Conservation (phyloP, 1,284 basidiomycete species). For the Lentinula novae-zelandiae region DNA sequence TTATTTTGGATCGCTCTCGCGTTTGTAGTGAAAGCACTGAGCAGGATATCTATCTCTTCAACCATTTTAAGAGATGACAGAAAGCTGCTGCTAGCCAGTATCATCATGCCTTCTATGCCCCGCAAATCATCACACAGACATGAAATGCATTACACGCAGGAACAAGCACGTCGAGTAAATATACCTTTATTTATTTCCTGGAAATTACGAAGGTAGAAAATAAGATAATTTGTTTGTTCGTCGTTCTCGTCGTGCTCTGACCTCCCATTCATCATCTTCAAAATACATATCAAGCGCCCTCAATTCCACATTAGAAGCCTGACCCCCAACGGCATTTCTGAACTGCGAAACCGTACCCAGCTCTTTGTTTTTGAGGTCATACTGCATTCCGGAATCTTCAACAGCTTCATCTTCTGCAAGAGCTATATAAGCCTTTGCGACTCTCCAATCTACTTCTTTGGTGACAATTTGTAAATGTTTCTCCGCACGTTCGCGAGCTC, state of each 20-base stretch:
- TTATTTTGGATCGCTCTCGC: no score
- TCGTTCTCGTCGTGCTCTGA: neutral
- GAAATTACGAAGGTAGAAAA: neutral
- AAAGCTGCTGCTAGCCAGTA: no score
- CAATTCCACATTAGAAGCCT: constrained; percentile 33
- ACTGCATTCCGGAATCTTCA: constrained; percentile 23
- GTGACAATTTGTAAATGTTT: constrained; percentile 60
- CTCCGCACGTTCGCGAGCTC: constrained; percentile 51
- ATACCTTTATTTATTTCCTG: no score
- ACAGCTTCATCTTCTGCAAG: constrained; percentile 46
- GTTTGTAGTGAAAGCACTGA: no score
- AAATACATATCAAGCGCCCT: constrained; percentile 57
- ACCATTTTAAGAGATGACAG: no score
- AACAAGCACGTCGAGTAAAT: no score
- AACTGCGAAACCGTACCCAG: constrained; percentile 10
- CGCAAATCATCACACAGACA: no score
- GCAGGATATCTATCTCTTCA: no score
- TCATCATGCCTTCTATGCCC: no score
- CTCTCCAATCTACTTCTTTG: constrained; percentile 63
- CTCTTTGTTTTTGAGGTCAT: constrained; percentile 20
- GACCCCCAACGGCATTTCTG: constrained; percentile 7
- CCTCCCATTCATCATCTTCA: constrained; percentile 68
- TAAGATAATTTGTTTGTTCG: neutral
- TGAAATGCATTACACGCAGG: no score
- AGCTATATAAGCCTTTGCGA: constrained; percentile 65